Conservation (phyloP, 192 early-diverging fungal species). For the Entomortierella chlamydospora region DNA sequence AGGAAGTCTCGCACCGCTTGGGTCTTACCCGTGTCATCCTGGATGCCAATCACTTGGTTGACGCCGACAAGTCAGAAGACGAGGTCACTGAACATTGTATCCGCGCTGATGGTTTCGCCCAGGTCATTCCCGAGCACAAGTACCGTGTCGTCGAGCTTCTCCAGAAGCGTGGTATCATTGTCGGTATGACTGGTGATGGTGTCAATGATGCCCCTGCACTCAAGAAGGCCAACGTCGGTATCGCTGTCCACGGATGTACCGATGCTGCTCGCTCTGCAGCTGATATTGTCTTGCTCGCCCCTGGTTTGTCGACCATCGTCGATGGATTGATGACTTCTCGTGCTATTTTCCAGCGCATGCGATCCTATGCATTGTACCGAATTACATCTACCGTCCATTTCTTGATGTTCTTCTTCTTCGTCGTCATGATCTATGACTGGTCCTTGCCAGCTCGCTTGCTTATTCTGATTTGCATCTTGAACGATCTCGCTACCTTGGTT, state of each 20-base stretch:
- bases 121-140: slow-evolving; percentile 98
- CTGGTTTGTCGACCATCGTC: slow-evolving; percentile 93
- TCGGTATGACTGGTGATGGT: slow-evolving; percentile 98
- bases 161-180: slow-evolving; percentile 84
- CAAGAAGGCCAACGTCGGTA: slow-evolving; percentile 97
- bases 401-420: slow-evolving; percentile 95
- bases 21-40: slow-evolving; percentile 92
- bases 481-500: slow-evolving; percentile 92
- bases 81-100: slow-evolving; percentile 86
- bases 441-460: slow-evolving; percentile 82
- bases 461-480: slow-evolving; percentile 92
- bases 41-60: slow-evolving; percentile 87
- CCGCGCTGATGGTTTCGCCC: slow-evolving; percentile 94
- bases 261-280: slow-evolving; percentile 96
- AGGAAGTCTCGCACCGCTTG: slow-evolving; percentile 88
- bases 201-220: slow-evolving; percentile 98
- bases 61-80: slow-evolving; percentile 79
- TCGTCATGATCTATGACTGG: slow-evolving; percentile 87
- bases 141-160: slow-evolving; percentile 94
- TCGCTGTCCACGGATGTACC: slow-evolving; percentile 95
- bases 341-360: slow-evolving; percentile 96
- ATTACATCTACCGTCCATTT: slow-evolving; percentile 98
- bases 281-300: slow-evolving; percentile 93
- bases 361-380: slow-evolving; percentile 92
- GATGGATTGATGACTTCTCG: slow-evolving; percentile 91